These are phyloP conservation scores for Citrus hindsii DNA, from an alignment of 345 rosid genomes.

Conservation along the genomic window DNA sequence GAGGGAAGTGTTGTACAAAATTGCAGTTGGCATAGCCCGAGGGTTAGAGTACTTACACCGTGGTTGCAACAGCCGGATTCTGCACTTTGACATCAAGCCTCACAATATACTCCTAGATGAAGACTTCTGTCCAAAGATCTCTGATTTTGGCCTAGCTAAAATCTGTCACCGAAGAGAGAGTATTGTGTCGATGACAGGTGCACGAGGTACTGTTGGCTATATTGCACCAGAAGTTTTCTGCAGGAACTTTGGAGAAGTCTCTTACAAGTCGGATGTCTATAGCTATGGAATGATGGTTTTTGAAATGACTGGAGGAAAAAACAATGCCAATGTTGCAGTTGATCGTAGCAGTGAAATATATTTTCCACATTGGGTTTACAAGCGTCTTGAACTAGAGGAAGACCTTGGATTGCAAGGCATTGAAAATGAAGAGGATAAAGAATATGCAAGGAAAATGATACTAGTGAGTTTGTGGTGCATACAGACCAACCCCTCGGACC, in stretches of 20 bases:
- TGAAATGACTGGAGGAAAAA: background rate
- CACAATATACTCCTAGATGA: background rate
- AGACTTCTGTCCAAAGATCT: background rate
- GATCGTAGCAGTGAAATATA: background rate
- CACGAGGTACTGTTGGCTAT: background rate
- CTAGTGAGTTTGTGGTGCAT: slow-evolving; percentile 12
- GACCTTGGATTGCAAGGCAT: background rate
- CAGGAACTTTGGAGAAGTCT: background rate
- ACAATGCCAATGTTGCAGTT: background rate
- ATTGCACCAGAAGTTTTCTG: background rate
- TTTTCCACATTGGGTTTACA: background rate
- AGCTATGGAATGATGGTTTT: slow-evolving; percentile 2
- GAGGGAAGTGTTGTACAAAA: background rate
- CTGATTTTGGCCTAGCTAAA: too few relatives aligned
- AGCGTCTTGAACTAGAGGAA: background rate
- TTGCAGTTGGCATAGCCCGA: slow-evolving; percentile 1
- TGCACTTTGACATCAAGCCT: slow-evolving; percentile 6
- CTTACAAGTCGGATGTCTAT: background rate
- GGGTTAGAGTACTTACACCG: slow-evolving; percentile 5
- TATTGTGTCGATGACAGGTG: background rate
- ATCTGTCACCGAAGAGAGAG: background rate
- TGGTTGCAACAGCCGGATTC: background rate
- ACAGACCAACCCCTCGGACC: background rate
- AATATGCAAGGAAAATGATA: slow-evolving; percentile 1
- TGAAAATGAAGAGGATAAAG: background rate